Evolutionary conservation across 2,329 filamentous ascomycete genomes (phyloP).

Genomic region (Fulvia fulva): DNA sequence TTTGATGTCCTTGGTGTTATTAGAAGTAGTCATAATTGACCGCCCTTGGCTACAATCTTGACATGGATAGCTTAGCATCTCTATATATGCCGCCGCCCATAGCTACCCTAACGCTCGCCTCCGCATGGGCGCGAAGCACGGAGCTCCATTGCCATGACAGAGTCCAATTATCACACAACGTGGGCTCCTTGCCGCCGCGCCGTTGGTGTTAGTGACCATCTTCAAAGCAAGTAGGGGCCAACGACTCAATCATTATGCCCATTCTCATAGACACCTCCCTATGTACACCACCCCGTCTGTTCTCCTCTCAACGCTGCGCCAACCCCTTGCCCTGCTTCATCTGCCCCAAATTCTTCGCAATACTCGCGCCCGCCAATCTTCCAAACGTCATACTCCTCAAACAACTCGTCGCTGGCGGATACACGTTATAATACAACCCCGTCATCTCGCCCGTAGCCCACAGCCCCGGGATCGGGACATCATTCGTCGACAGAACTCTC

Average conservation of each 20-base stretch:
- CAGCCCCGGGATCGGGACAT: conserved; percentile 37
- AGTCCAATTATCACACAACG: too few species aligned
- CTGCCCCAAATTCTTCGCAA: conserved; percentile 22
- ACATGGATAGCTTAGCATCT: too few species aligned
- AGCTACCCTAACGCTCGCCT: too few species aligned
- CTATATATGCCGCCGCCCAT: too few species aligned
- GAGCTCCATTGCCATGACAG: too few species aligned
- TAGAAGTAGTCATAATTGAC: background rate
- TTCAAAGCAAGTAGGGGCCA: too few species aligned
- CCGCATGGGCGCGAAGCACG: too few species aligned
- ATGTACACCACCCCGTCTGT: background rate
- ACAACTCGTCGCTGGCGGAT: conserved; percentile 34
- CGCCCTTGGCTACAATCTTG: too few species aligned
- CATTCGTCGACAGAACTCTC: conserved; percentile 38
- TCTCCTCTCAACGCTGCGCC: background rate
- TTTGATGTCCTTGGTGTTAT: background rate
- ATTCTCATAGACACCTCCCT: background rate
- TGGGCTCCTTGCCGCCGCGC: background rate
- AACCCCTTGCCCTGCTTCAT: background rate
- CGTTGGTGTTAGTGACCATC: too few species aligned
- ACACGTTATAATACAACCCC: conserved; percentile 36
- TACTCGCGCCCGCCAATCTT: conserved; percentile 30
- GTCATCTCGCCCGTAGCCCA: conserved; percentile 36
- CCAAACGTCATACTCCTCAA: conserved; percentile 34
- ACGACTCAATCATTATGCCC: too few species aligned